Evolutionary conservation across 2,329 filamentous ascomycete genomes (phyloP).

Genomic region (Ramichloridium luteum): DNA sequence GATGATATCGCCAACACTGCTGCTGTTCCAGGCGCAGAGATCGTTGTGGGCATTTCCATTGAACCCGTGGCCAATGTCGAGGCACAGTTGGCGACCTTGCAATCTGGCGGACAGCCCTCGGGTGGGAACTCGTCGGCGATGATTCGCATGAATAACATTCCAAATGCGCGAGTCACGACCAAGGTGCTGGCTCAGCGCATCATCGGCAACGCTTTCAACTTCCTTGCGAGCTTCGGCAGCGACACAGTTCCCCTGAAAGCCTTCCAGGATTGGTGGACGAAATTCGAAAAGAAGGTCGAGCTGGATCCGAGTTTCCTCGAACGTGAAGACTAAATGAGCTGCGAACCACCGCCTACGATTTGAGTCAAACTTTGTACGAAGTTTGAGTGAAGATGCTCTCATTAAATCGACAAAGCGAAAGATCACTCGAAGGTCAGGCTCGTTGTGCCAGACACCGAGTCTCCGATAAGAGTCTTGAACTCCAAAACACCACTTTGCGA

Average conservation of each 20-base stretch:
- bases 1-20: slow-evolving; percentile 24
- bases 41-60: slow-evolving; percentile 71
- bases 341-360: no score
- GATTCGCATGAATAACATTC: slow-evolving; percentile 17
- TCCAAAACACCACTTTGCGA: no score
- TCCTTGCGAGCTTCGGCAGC: slow-evolving; percentile 74
- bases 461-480: no score
- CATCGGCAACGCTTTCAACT: slow-evolving; percentile 96
- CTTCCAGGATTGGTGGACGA: slow-evolving; percentile 96
- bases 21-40: slow-evolving; percentile 28
- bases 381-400: no score
- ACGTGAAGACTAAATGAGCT: slow-evolving; percentile 44
- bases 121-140: slow-evolving; percentile 21
- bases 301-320: slow-evolving; percentile 83
- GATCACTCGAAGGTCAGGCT: no score
- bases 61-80: slow-evolving; percentile 65
- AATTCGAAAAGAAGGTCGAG: slow-evolving; percentile 81
- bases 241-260: slow-evolving; percentile 89
- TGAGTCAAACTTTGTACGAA: no score
- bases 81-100: slow-evolving; percentile 52
- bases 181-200: slow-evolving; percentile 79
- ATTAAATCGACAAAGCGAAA: no score
- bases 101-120: slow-evolving; percentile 22
- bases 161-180: slow-evolving; percentile 42
- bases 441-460: no score